A percentile compares a stretch with the other conserved stretches of the same genome.
These are phyloP conservation scores for Panicum virgatum DNA, from an alignment of 202 grass and related monocot species.

Conservation along the genomic window DNA sequence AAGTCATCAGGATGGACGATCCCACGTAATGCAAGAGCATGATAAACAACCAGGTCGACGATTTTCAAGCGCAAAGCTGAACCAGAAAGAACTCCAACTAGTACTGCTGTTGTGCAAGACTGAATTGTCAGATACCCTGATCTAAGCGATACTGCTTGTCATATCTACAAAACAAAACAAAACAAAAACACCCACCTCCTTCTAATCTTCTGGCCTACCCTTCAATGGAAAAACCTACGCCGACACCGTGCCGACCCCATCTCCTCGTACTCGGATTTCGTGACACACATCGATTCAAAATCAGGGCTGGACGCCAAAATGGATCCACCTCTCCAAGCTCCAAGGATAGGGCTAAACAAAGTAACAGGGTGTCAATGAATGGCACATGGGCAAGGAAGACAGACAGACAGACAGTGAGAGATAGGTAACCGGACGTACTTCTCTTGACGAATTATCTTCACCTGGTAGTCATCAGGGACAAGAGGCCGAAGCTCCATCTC, in stretches of 20 bases:
- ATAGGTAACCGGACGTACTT: conserved; percentile 43
- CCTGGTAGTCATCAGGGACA: conserved; percentile 66
- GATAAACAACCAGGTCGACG: not conserved
- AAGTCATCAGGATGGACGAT: too few relatives aligned
- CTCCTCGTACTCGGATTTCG: conserved; percentile 91
- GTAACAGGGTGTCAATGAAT: not conserved
- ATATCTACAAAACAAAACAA: not conserved
- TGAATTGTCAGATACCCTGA: not conserved
- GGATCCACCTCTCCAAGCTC: conserved; percentile 85
- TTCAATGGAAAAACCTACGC: conserved; percentile 82
- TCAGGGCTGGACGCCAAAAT: conserved; percentile 78
- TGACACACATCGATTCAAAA: conserved; percentile 80
- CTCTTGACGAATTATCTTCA: conserved; percentile 86
- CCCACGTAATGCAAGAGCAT: too few relatives aligned
- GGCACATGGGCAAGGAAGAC: not conserved
- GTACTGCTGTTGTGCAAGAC: not conserved
- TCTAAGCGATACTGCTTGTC: not conserved
- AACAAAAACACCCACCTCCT: not conserved
- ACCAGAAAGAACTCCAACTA: not conserved
- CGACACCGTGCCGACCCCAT: conserved; percentile 80
- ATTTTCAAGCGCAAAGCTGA: not conserved
- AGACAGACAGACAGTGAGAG: not conserved
- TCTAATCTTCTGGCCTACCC: not conserved
- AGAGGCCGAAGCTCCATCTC: conserved; percentile 85
- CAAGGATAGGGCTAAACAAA: conserved; percentile 63